A percentile compares a stretch with the other conserved stretches of the same genome.
Evolutionary conservation across 768 basidiomycete species (phyloP).

Genomic region (Xerocomus brunneocitrinus): DNA sequence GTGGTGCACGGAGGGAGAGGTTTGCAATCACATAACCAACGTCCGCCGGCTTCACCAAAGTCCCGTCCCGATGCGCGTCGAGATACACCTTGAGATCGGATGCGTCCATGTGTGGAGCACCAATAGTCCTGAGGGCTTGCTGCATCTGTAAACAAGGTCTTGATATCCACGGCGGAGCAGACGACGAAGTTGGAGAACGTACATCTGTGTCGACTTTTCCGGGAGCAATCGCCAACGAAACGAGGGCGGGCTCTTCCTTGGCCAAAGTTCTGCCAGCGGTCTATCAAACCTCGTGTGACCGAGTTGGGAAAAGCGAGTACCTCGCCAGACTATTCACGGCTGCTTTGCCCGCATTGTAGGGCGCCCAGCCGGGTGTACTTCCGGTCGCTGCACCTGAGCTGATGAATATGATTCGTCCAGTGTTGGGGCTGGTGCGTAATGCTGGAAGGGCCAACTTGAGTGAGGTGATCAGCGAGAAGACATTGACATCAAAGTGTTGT

Average conservation of each 20-base stretch:
- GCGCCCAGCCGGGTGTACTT: conserved; percentile 66
- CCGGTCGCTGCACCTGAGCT: conserved; percentile 82
- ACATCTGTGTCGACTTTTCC: conserved; percentile 85
- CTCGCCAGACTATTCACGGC: conserved; percentile 85
- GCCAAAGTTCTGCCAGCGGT: conserved; percentile 61
- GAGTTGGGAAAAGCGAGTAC: conserved; percentile 33
- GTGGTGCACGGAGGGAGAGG: conserved; percentile 61
- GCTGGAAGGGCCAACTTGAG: conserved; percentile 64
- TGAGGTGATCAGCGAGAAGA: conserved; percentile 77
- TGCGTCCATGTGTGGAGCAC: conserved; percentile 48
- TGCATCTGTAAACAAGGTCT: conserved; percentile 59
- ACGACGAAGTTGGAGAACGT: conserved; percentile 23
- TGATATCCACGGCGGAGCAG: neutral
- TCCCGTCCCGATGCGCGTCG: conserved; percentile 54
- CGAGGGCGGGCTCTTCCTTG: conserved; percentile 74
- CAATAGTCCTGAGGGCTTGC: conserved; percentile 45
- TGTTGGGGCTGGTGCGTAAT: conserved; percentile 53
- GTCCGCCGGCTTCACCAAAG: conserved; percentile 69
- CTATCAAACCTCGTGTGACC: conserved; percentile 2
- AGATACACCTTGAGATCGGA: conserved; percentile 56
- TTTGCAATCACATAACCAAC: conserved; percentile 77
- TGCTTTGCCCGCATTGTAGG: conserved; percentile 82
- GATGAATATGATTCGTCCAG: conserved; percentile 73
- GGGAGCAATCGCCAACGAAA: conserved; percentile 75
- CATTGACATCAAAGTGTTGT: conserved; percentile 76